Evolutionary conservation across 148 eudicot species (phyloP).

Genomic region (Camellia granthamiana): DNA sequence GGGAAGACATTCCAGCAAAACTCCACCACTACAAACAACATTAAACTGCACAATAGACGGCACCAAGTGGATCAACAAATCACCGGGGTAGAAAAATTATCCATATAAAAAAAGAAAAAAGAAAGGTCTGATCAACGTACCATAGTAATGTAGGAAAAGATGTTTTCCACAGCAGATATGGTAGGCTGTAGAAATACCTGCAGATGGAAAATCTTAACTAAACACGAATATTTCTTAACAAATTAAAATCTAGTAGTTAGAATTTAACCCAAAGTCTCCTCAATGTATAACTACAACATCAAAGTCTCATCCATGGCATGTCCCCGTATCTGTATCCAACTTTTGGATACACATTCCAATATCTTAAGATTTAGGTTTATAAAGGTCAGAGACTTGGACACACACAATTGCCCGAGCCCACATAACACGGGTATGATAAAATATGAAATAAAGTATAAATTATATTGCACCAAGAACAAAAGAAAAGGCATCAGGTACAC

Average conservation of each 20-base stretch:
- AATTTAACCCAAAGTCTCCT: neutral
- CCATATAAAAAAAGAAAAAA: neutral
- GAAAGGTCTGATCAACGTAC: constrained; percentile 32
- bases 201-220: neutral
- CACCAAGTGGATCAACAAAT: neutral
- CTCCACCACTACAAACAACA: constrained; percentile 62
- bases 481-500: neutral
- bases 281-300: neutral
- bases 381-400: no score
- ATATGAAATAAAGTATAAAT: neutral
- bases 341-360: no score
- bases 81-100: neutral
- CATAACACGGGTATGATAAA: neutral
- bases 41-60: constrained; percentile 47
- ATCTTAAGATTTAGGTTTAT: no score
- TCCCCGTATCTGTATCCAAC: no score
- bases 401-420: no score
- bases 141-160: constrained; percentile 66
- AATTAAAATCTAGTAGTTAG: neutral
- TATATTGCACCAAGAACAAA: neutral
- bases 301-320: neutral
- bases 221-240: neutral
- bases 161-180: constrained; percentile 88
- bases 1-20: constrained; percentile 86
- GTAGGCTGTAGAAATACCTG: constrained; percentile 94